Evolutionary conservation across 2,329 filamentous ascomycete genomes (phyloP).

Genomic region (Curvularia lunata): DNA sequence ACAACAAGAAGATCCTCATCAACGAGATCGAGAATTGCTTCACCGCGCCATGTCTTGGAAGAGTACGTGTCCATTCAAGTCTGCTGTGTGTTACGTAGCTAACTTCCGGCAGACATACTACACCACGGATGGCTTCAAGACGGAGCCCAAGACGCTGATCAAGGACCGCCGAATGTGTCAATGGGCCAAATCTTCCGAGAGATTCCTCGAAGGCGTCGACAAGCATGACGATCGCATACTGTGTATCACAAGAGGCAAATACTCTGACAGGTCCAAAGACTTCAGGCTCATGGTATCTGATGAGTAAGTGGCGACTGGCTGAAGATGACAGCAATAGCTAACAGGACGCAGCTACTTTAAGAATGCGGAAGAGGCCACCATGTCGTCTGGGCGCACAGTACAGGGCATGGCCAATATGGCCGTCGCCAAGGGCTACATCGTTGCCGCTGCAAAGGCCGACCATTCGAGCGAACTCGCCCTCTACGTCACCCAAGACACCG

Average conservation of each 20-base stretch:
- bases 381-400: constrained; percentile 76
- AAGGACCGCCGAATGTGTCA: constrained; percentile 76
- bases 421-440: constrained; percentile 81
- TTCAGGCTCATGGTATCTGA: constrained; percentile 83
- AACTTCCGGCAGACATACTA: constrained; percentile 62
- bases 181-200: constrained; percentile 80
- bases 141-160: constrained; percentile 67
- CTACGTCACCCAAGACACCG: constrained; percentile 83
- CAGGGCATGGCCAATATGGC: constrained; percentile 83
- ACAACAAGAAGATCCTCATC: constrained; percentile 86
- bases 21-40: constrained; percentile 58
- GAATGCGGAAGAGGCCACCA: constrained; percentile 70
- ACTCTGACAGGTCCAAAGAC: constrained; percentile 73
- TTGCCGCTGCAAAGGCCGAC: constrained; percentile 79
- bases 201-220: constrained; percentile 72
- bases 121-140: constrained; percentile 84
- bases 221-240: constrained; percentile 74
- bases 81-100: constrained; percentile 7
- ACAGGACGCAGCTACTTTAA: constrained; percentile 66
- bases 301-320: constrained; percentile 50
- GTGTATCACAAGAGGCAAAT: constrained; percentile 78
- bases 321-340: constrained; percentile 14
- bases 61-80: constrained; percentile 54
- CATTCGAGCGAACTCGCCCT: constrained; percentile 90
- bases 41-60: constrained; percentile 49